These are phyloP conservation scores for Sordaria brevicollis DNA, from an alignment of 495 filamentous ascomycete species.

Conservation along the genomic window DNA sequence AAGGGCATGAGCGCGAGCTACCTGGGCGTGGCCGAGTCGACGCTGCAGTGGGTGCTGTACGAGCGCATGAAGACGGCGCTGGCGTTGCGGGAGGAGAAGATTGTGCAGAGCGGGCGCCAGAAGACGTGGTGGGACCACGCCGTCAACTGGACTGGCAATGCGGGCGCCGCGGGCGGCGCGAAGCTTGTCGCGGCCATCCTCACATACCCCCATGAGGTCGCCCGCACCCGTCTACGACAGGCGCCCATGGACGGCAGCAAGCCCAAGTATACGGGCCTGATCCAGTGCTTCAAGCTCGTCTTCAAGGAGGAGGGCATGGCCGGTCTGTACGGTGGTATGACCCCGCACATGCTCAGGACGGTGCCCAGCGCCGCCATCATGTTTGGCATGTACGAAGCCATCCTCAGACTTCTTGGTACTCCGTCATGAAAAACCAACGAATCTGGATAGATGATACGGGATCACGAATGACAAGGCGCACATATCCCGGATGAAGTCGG, in stretches of 20 bases:
- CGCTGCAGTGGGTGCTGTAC: conserved; percentile 80
- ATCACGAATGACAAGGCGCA: not conserved
- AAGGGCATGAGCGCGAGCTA: conserved; percentile 82
- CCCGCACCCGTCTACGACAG: conserved; percentile 70
- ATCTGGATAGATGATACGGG: not conserved
- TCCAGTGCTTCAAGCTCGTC: conserved; percentile 72
- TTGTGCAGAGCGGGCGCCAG: conserved; percentile 40
- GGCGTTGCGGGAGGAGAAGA: conserved; percentile 43
- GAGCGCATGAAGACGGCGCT: conserved; percentile 69
- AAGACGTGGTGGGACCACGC: conserved; percentile 54
- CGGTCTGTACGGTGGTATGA: conserved; percentile 75
- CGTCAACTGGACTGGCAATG: conserved; percentile 56
- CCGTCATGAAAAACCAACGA: conserved; percentile 1
- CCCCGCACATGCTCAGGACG: conserved; percentile 75
- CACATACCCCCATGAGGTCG: conserved; percentile 87
- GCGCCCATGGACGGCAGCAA: conserved; percentile 62
- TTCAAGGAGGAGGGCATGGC: conserved; percentile 77
- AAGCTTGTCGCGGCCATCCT: conserved; percentile 72
- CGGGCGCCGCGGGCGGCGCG: conserved; percentile 67
- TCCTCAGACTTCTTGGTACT: conserved; percentile 47
- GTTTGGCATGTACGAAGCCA: conserved; percentile 83
- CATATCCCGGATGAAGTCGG: not conserved
- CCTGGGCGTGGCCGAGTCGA: conserved; percentile 74
- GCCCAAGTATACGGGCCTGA: conserved; percentile 71
- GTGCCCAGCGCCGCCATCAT: conserved; percentile 86